Percentiles rank a stretch among this genome's conserved stretches.
Conservation (phyloP, 2,329 filamentous ascomycete species). For the Eurotiales sp. region DNA sequence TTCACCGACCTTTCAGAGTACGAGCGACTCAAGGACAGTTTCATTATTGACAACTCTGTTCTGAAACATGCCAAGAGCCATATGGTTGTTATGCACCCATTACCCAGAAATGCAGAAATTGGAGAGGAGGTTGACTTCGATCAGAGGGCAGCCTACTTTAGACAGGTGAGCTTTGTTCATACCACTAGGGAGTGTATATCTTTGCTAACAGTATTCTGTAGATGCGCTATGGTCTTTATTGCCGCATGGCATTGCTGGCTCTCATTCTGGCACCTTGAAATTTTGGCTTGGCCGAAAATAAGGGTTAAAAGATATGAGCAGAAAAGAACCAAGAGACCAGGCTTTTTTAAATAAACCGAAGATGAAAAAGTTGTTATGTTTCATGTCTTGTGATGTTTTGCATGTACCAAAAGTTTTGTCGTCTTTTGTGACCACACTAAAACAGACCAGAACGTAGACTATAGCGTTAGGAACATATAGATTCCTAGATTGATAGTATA, state of each 20-base stretch:
- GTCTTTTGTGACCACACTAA: conserved; percentile 8
- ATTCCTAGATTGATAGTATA: conserved; percentile 14
- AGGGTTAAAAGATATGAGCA: background rate
- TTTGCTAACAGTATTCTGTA: too few relatives aligned
- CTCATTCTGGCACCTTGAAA: conserved; percentile 69
- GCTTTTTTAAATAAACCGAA: conserved; percentile 1
- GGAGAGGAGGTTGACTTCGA: conserved; percentile 97
- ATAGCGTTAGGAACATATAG: conserved; percentile 10
- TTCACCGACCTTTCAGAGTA: conserved; percentile 80
- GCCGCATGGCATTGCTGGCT: conserved; percentile 93
- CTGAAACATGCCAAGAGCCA: conserved; percentile 86
- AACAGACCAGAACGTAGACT: conserved; percentile 1
- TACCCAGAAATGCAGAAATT: conserved; percentile 91
- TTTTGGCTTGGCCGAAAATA: background rate
- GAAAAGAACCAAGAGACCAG: background rate
- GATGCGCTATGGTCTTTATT: conserved; percentile 98
- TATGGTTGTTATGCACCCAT: conserved; percentile 93
- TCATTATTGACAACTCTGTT: conserved; percentile 85
- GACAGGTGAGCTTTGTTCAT: conserved; percentile 77
- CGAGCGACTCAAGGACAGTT: conserved; percentile 80
- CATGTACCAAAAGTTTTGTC: conserved; percentile 15
- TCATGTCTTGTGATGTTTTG: background rate
- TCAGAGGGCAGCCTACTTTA: conserved; percentile 93
- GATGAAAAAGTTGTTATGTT: conserved; percentile 4
- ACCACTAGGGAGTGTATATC: too few relatives aligned